These are phyloP conservation scores for Neocatenulostroma microsporum DNA, from an alignment of 2,329 filamentous ascomycete species.

Conservation along the genomic window DNA sequence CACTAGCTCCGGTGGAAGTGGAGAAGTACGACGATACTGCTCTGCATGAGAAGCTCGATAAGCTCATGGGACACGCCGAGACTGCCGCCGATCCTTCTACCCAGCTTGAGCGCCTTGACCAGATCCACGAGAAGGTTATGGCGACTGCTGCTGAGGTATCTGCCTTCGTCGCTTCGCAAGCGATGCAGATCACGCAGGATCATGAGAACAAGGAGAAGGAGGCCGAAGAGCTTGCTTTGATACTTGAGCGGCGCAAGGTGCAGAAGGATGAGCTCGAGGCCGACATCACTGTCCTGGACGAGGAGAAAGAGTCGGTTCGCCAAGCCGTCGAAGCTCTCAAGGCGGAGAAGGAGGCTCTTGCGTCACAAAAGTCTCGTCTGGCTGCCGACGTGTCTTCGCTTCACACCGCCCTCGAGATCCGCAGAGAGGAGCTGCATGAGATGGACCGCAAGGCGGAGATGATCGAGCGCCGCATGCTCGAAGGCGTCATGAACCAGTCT, in stretches of 20 bases:
- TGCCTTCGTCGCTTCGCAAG: slow-evolving; percentile 70
- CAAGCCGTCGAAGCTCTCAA: slow-evolving; percentile 52
- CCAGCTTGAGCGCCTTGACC: slow-evolving; percentile 74
- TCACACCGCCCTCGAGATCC: slow-evolving; percentile 80
- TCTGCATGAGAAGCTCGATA: slow-evolving; percentile 40
- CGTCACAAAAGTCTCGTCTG: slow-evolving; percentile 68
- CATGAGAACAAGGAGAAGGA: slow-evolving; percentile 71
- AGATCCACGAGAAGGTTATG: slow-evolving; percentile 82
- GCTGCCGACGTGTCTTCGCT: slow-evolving; percentile 82
- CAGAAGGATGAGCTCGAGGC: slow-evolving; percentile 55
- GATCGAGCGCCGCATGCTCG: slow-evolving; percentile 84
- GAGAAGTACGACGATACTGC: slow-evolving; percentile 59
- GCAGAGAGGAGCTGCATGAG: slow-evolving; percentile 79
- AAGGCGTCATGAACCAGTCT: slow-evolving; percentile 94
- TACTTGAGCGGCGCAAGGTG: slow-evolving; percentile 66
- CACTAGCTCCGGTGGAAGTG: slow-evolving; percentile 23
- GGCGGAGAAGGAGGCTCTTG: slow-evolving; percentile 66
- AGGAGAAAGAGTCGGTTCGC: slow-evolving; percentile 40
- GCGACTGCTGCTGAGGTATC: slow-evolving; percentile 77
- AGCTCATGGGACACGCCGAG: slow-evolving; percentile 55
- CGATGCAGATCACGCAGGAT: slow-evolving; percentile 64
- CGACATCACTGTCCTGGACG: slow-evolving; percentile 39
- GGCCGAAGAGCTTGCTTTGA: slow-evolving; percentile 68
- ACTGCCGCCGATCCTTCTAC: slow-evolving; percentile 61
- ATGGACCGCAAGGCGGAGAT: slow-evolving; percentile 87